Evolutionary conservation across 371 early-diverging fungal genomes (phyloP).

Genomic region (Saksenaea vasiformis): DNA sequence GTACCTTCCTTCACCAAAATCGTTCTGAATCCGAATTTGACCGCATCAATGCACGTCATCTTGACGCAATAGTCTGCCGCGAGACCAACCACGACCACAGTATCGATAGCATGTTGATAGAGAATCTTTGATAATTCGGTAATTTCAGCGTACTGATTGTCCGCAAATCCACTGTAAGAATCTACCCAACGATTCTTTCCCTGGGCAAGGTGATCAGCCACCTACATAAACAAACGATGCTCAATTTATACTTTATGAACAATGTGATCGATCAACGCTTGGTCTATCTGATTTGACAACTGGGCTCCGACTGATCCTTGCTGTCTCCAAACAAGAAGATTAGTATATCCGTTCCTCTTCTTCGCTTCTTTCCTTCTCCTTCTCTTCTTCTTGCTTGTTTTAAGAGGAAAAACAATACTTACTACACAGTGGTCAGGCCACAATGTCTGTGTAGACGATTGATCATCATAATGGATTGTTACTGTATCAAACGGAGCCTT

Average conservation of each 20-base stretch:
- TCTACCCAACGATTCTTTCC: slow-evolving; percentile 38
- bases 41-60: slow-evolving; percentile 40
- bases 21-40: slow-evolving; percentile 50
- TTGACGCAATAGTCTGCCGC: slow-evolving; percentile 51
- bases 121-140: slow-evolving; percentile 37
- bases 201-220: not conserved
- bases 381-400: not conserved
- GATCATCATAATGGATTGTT: slow-evolving; percentile 31
- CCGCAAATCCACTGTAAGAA: slow-evolving; percentile 50
- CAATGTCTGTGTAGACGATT: slow-evolving; percentile 22
- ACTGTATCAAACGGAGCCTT: slow-evolving; percentile 30
- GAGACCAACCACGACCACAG: slow-evolving; percentile 35
- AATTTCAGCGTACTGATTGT: slow-evolving; percentile 41
- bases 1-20: slow-evolving; percentile 37
- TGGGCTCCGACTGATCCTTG: slow-evolving; percentile 35
- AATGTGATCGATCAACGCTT: slow-evolving; percentile 17
- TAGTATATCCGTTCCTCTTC: not conserved
- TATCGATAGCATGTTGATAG: slow-evolving; percentile 32
- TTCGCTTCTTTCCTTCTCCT: not conserved
- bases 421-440: slow-evolving; percentile 55
- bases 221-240: not conserved
- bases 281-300: slow-evolving; percentile 10
- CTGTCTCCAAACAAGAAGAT: slow-evolving; percentile 10
- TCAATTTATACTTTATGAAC: slow-evolving; percentile 24
- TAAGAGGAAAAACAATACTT: slow-evolving; percentile 3